Evolutionary conservation across 129 eudicot species (phyloP).

Genomic region (Lactuca sativa): DNA sequence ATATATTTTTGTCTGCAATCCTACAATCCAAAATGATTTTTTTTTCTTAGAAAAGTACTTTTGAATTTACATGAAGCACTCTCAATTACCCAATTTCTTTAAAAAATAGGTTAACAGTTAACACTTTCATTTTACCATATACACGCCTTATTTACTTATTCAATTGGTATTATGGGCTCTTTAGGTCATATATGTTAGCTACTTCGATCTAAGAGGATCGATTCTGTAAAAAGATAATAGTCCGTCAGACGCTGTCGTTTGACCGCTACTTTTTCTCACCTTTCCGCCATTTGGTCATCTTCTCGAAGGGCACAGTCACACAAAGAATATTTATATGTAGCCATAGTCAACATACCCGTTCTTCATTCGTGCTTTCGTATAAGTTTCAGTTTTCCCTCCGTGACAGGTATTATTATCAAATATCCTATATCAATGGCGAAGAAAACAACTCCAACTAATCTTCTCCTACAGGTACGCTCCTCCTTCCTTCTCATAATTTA

Average conservation of each 20-base stretch:
- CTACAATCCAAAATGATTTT: no score
- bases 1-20: no score
- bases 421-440: constrained; percentile 12
- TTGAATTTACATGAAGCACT: no score
- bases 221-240: not conserved
- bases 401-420: constrained; percentile 7
- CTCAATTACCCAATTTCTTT: no score
- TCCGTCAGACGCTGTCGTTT: constrained; percentile 11
- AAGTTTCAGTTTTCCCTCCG: constrained; percentile 17
- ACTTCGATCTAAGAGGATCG: constrained; percentile 6
- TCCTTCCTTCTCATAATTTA: not conserved
- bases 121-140: no score
- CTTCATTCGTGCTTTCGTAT: constrained; percentile 29
- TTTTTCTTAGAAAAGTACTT: no score
- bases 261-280: not conserved
- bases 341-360: constrained; percentile 32
- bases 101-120: no score
- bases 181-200: not conserved
- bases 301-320: constrained; percentile 20
- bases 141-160: no score
- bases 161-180: not conserved
- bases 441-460: constrained; percentile 4
- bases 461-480: constrained; percentile 24
- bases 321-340: not conserved
- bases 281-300: constrained; percentile 21